A percentile compares a stretch with the other conserved stretches of the same genome.
phyloP scores from a whole-genome alignment of 2,329 filamentous ascomycete genomes.

The Arthroderma sp. region DNA sequence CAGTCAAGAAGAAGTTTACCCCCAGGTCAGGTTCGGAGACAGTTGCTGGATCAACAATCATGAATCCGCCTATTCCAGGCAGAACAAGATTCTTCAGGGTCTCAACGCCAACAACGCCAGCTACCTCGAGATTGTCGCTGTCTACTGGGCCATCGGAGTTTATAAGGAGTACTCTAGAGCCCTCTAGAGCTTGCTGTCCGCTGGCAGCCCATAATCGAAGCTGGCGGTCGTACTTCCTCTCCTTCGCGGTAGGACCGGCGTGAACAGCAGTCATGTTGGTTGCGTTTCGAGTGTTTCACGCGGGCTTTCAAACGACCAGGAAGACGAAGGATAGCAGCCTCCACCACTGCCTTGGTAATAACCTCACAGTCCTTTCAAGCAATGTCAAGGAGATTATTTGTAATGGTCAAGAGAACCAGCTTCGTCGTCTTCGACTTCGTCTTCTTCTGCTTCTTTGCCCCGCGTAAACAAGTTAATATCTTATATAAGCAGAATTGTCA shows the following conservation, averaged over 20 bases:
- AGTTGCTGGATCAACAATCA: slow-evolving; percentile 66
- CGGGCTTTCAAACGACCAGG: not conserved
- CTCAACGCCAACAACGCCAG: slow-evolving; percentile 81
- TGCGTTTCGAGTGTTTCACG: not conserved
- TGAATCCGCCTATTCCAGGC: slow-evolving; percentile 82
- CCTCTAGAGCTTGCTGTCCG: slow-evolving; percentile 80
- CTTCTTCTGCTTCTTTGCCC: not conserved
- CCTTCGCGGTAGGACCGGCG: slow-evolving; percentile 46
- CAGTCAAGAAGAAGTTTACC: slow-evolving; percentile 92
- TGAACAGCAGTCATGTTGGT: slow-evolving; percentile 15
- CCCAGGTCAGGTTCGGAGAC: slow-evolving; percentile 79
- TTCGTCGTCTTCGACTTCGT: not conserved
- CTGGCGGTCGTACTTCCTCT: slow-evolving; percentile 85
- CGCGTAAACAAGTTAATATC: no score
- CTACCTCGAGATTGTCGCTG: slow-evolving; percentile 37
- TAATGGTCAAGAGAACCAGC: not conserved
- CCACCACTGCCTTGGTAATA: not conserved
- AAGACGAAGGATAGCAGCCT: not conserved
- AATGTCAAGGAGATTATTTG: not conserved
- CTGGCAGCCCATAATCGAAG: slow-evolving; percentile 88
- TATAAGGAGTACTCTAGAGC: slow-evolving; percentile 79
- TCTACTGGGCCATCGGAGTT: slow-evolving; percentile 49
- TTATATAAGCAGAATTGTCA: no score
- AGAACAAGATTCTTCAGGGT: slow-evolving; percentile 94
- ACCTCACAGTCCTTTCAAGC: not conserved